phyloP scores from a whole-genome alignment of 208 protist genomes.

The Acanthamoeba healyi region DNA sequence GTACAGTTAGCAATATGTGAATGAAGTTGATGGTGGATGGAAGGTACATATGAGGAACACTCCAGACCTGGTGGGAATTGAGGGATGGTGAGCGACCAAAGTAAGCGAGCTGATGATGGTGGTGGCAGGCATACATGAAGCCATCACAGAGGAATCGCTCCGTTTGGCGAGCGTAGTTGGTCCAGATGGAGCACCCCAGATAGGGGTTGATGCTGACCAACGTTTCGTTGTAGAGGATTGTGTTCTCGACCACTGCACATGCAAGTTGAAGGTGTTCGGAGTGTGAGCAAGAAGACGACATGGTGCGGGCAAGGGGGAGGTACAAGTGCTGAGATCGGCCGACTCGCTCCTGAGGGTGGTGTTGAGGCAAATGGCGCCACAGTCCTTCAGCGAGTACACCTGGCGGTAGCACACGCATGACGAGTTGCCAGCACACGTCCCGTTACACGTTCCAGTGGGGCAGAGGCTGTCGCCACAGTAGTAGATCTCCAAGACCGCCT shows the following conservation, averaged over 20 bases:
- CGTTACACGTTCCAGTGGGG: neutral
- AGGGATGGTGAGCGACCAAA: too few species aligned
- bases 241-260: neutral
- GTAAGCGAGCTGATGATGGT: too few species aligned
- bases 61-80: neutral
- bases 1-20: neutral
- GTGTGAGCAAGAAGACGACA: neutral
- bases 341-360: neutral
- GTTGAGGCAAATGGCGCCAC: neutral
- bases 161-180: neutral
- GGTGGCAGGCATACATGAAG: neutral
- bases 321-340: neutral
- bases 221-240: neutral
- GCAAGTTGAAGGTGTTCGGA: neutral
- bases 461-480: neutral
- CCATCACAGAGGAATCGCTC: neutral
- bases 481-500: neutral
- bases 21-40: neutral
- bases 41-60: neutral
- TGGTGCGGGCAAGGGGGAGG: neutral
- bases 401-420: neutral
- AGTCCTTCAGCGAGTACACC: neutral
- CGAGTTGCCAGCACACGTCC: neutral
- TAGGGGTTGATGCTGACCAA: neutral
- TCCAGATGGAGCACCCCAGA: neutral